Conservation (phyloP, 441 rosid genomes). For the Biscutella laevigata region DNA sequence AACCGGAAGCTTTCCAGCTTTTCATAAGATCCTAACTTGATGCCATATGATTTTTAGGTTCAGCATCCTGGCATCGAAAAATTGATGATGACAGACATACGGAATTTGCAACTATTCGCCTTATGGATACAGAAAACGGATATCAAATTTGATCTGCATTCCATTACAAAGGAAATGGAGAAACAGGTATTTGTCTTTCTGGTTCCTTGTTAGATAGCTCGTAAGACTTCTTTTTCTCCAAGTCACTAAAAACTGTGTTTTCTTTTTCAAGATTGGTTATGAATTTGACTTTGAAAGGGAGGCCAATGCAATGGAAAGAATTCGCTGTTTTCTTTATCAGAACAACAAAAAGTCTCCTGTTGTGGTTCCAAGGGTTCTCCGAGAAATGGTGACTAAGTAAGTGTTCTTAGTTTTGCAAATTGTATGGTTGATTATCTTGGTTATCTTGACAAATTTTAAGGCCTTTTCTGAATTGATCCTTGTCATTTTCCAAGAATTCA, state of each 20-base stretch:
- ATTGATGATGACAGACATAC: constrained; percentile 95
- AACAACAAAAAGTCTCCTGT: constrained; percentile 81
- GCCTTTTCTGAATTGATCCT: background rate
- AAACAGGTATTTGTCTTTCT: constrained; percentile 51
- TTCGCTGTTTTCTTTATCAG: constrained; percentile 52
- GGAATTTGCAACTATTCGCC: constrained; percentile 86
- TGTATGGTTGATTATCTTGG: background rate
- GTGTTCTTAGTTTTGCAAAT: background rate
- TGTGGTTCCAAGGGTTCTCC: constrained; percentile 56
- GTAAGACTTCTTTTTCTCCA: constrained; percentile 1
- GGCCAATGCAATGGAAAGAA: constrained; percentile 79
- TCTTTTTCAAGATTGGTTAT: constrained; percentile 65
- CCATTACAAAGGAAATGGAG: constrained; percentile 88
- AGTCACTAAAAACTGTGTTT: constrained; percentile 5
- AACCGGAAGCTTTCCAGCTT: constrained; percentile 10
- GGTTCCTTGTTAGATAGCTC: background rate
- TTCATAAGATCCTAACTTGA: constrained; percentile 23
- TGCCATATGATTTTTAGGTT: constrained; percentile 43
- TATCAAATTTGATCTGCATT: constrained; percentile 74
- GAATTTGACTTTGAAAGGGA: constrained; percentile 90
- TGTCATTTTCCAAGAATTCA: background rate
- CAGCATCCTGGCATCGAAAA: constrained; percentile 90
- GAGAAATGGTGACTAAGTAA: constrained; percentile 70
- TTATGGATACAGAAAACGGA: constrained; percentile 84
- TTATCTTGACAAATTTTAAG: background rate